Conservation (phyloP, 768 basidiomycete species). For the Paxillus rubicundulus region DNA sequence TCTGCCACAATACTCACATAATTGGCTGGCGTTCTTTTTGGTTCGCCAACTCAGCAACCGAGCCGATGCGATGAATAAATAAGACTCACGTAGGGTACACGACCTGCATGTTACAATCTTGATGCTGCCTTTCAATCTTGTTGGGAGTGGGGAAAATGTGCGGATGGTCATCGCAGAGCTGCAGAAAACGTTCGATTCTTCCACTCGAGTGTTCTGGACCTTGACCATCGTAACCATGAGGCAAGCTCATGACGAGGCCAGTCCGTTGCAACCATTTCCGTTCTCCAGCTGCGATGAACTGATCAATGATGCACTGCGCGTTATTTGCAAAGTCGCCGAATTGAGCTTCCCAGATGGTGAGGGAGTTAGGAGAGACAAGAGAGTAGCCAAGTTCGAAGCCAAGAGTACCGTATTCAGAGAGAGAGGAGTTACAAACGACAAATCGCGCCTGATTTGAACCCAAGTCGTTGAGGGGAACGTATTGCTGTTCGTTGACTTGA, state of each 20-base stretch:
- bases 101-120: constrained; percentile 99
- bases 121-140: constrained; percentile 92
- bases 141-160: constrained; percentile 82
- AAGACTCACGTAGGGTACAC: constrained; percentile 86
- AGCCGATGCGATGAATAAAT: not conserved
- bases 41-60: constrained; percentile 11
- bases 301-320: constrained; percentile 97
- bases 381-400: constrained; percentile 99
- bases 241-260: constrained; percentile 84
- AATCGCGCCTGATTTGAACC: constrained; percentile 87
- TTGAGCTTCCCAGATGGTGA: constrained; percentile 98
- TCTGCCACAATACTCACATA: constrained; percentile 51
- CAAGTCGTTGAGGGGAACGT: constrained; percentile 86
- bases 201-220: constrained; percentile 98
- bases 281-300: constrained; percentile 97
- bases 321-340: constrained; percentile 99
- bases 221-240: constrained; percentile 98
- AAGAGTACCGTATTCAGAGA: constrained; percentile 92
- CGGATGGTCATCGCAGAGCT: constrained; percentile 97
- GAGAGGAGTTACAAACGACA: constrained; percentile 93
- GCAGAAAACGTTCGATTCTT: constrained; percentile 92
- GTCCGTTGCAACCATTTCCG: constrained; percentile 96
- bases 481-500: constrained; percentile 88
- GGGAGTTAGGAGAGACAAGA: constrained; percentile 86
- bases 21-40: constrained; percentile 82